These are phyloP conservation scores for Xylariomycetidae sp. DNA, from an alignment of 2,329 filamentous ascomycete species.

Conservation along the genomic window DNA sequence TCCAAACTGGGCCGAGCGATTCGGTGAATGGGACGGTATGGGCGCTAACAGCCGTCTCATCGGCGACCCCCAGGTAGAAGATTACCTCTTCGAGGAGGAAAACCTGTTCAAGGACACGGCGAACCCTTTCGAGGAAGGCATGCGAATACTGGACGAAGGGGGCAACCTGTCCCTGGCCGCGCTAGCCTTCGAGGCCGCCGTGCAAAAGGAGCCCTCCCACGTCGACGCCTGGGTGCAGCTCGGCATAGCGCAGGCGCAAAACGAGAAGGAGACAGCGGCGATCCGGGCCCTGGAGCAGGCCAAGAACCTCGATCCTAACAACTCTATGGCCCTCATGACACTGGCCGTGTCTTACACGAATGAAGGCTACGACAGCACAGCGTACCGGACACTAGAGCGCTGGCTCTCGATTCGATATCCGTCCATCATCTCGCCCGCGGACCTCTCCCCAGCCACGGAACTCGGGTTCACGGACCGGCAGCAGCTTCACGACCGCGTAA, in stretches of 20 bases:
- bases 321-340: constrained; percentile 88
- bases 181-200: constrained; percentile 90
- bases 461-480: constrained; percentile 93
- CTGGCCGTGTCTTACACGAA: constrained; percentile 97
- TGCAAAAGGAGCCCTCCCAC: constrained; percentile 82
- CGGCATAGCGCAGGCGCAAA: constrained; percentile 90
- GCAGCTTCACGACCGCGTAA: constrained; percentile 84
- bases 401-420: constrained; percentile 98
- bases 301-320: constrained; percentile 79
- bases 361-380: constrained; percentile 95
- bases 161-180: constrained; percentile 92
- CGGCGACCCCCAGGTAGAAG: constrained; percentile 72
- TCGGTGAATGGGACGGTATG: constrained; percentile 58
- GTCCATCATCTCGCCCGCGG: constrained; percentile 65
- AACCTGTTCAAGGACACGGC: constrained; percentile 79
- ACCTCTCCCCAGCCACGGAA: constrained; percentile 72
- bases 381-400: constrained; percentile 91
- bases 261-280: constrained; percentile 95
- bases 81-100: constrained; percentile 92
- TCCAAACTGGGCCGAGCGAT: constrained; percentile 70
- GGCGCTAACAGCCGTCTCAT: constrained; percentile 34
- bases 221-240: constrained; percentile 92
- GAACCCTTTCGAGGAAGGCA: constrained; percentile 88
- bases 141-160: constrained; percentile 88
- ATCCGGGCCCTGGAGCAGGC: constrained; percentile 92